Evolutionary conservation across 768 basidiomycete species (phyloP).

Genomic region (Mycena epipterygia): DNA sequence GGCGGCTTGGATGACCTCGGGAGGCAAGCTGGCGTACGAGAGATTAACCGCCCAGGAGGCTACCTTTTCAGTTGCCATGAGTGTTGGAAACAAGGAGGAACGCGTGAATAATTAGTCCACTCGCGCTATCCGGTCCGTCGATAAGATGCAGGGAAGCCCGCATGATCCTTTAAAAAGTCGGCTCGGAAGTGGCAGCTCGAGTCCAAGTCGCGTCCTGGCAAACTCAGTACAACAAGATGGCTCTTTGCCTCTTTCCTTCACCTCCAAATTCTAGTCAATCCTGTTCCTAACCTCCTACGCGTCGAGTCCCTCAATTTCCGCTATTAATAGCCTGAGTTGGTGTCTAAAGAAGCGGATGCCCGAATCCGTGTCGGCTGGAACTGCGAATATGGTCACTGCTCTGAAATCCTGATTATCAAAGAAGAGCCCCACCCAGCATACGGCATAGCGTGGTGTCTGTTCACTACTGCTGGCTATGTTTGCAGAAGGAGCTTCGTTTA

Average conservation of each 20-base stretch:
- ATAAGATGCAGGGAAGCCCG: background rate
- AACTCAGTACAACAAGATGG: background rate
- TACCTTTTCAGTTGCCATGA: slow-evolving; percentile 40
- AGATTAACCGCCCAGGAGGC: slow-evolving; percentile 40
- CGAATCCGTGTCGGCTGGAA: background rate
- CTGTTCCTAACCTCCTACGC: background rate
- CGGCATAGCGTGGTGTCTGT: background rate
- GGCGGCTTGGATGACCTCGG: slow-evolving; percentile 36
- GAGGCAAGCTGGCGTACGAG: slow-evolving; percentile 34
- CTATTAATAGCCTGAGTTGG: too few relatives aligned
- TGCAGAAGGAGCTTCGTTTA: background rate
- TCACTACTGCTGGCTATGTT: too few relatives aligned
- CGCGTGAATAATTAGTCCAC: background rate
- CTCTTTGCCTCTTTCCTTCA: background rate
- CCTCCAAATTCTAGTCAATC: background rate
- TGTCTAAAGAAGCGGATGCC: background rate
- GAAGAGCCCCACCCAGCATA: background rate
- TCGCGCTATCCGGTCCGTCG: background rate
- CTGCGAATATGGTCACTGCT: too few relatives aligned
- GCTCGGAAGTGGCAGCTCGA: too few relatives aligned
- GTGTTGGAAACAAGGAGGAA: slow-evolving; percentile 6
- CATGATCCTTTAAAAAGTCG: background rate
- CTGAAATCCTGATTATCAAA: too few relatives aligned
- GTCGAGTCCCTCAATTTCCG: too few relatives aligned
- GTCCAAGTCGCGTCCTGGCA: background rate